Conservation (phyloP, 1,284 basidiomycete species). For the Anthracocystis setariae region DNA sequence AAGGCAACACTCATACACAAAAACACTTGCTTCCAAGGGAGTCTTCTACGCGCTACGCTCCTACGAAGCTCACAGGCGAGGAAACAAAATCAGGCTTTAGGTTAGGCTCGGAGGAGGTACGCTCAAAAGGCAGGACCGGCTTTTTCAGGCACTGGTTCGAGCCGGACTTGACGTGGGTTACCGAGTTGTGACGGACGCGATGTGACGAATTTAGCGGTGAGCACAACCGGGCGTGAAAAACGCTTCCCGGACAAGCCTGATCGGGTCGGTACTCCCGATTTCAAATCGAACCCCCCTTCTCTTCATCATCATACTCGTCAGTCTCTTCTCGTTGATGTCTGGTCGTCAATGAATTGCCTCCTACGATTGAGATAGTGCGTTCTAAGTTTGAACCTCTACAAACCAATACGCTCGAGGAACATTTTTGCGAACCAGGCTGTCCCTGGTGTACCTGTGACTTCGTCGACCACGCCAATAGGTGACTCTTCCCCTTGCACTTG, state of each 20-base stretch:
- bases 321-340: too few relatives aligned
- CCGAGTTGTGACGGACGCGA: slow-evolving; percentile 11
- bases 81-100: too few relatives aligned
- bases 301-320: not conserved
- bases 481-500: slow-evolving; percentile 6
- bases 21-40: too few relatives aligned
- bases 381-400: slow-evolving; percentile 5
- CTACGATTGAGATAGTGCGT: not conserved
- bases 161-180: slow-evolving; percentile 12
- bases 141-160: slow-evolving; percentile 30
- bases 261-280: slow-evolving; percentile 1
- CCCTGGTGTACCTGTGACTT: slow-evolving; percentile 54
- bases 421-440: slow-evolving; percentile 51
- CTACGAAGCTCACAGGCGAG: too few relatives aligned
- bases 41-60: too few relatives aligned
- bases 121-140: slow-evolving; percentile 15
- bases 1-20: too few relatives aligned
- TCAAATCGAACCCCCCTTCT: not conserved
- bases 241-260: not conserved
- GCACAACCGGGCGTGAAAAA: slow-evolving; percentile 17
- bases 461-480: slow-evolving; percentile 37
- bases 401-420: slow-evolving; percentile 47
- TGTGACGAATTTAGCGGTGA: slow-evolving; percentile 14
- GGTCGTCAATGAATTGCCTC: too few relatives aligned
- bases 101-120: too few relatives aligned